These are phyloP conservation scores for Sarocladium brachiariae DNA, from an alignment of 2,329 filamentous ascomycete genomes.

Conservation along the genomic window DNA sequence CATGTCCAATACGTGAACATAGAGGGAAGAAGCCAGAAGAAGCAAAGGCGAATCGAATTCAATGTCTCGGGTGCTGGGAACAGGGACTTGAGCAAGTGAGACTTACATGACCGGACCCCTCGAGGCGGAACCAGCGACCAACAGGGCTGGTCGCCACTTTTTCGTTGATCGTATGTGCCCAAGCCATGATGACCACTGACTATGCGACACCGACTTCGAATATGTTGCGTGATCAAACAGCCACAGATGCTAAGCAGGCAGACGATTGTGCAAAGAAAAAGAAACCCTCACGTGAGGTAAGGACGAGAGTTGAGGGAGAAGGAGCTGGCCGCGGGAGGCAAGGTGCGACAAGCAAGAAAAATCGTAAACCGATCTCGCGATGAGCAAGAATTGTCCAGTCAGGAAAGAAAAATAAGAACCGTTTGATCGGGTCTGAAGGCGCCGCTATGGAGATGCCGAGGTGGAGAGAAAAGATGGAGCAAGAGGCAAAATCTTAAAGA, in stretches of 20 bases:
- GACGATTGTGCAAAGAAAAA: neutral
- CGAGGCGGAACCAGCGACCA: slow-evolving; percentile 70
- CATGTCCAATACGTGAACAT: too few species aligned
- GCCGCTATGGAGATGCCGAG: neutral
- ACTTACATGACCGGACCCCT: slow-evolving; percentile 76
- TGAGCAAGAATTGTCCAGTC: neutral
- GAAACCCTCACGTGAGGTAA: too few species aligned
- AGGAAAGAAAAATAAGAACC: neutral
- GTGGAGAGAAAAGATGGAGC: slow-evolving; percentile 9
- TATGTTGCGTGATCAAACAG: neutral
- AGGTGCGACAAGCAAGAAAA: neutral
- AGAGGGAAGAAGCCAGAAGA: too few species aligned
- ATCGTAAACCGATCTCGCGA: neutral
- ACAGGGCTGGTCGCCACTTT: slow-evolving; percentile 58
- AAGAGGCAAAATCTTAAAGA: neutral
- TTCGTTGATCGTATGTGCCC: slow-evolving; percentile 43
- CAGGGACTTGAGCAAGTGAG: neutral
- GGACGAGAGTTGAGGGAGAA: neutral
- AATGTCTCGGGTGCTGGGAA: neutral
- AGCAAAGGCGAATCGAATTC: neutral
- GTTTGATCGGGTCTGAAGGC: neutral
- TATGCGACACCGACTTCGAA: neutral
- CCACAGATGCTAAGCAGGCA: neutral
- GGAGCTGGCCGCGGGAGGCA: slow-evolving; percentile 1
- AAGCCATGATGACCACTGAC: slow-evolving; percentile 33